A percentile compares a stretch with the other conserved stretches of the same genome.
Evolutionary conservation across 176 grass and related monocot species (phyloP).

Genomic region (Hordeum vulgare): DNA sequence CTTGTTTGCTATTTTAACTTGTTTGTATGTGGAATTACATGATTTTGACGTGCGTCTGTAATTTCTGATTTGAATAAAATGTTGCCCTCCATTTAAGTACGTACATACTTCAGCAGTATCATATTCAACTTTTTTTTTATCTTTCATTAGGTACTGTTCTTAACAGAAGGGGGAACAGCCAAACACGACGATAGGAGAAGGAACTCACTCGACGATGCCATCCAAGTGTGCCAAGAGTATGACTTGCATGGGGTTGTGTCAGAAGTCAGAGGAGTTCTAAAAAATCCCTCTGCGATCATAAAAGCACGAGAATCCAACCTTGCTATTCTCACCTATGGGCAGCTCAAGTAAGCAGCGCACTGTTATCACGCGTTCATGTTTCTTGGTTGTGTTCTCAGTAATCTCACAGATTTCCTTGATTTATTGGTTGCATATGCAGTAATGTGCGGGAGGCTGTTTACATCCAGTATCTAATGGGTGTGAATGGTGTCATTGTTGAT

Average conservation of each 20-base stretch:
- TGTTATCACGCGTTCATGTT: background rate
- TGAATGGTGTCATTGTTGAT: constrained; percentile 66
- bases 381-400: background rate
- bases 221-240: constrained; percentile 42
- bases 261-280: constrained; percentile 65
- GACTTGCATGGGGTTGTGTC: constrained; percentile 81
- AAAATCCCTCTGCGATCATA: constrained; percentile 49
- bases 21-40: background rate
- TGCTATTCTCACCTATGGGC: constrained; percentile 66
- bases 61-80: background rate
- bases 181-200: constrained; percentile 58
- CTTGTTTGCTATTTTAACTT: background rate
- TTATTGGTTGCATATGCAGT: constrained; percentile 17
- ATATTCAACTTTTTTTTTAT: background rate
- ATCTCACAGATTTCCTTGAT: constrained; percentile 17
- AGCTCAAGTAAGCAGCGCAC: constrained; percentile 70
- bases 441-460: constrained; percentile 65
- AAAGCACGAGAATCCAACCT: constrained; percentile 79
- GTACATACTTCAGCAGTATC: background rate
- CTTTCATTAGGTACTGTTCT: constrained; percentile 73
- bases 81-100: background rate
- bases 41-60: background rate
- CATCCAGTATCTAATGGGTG: constrained; percentile 54
- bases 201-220: constrained; percentile 72
- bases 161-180: constrained; percentile 59